These are phyloP conservation scores for Cladosporium sp. DNA, from an alignment of 2,329 filamentous ascomycete genomes.

Conservation along the genomic window DNA sequence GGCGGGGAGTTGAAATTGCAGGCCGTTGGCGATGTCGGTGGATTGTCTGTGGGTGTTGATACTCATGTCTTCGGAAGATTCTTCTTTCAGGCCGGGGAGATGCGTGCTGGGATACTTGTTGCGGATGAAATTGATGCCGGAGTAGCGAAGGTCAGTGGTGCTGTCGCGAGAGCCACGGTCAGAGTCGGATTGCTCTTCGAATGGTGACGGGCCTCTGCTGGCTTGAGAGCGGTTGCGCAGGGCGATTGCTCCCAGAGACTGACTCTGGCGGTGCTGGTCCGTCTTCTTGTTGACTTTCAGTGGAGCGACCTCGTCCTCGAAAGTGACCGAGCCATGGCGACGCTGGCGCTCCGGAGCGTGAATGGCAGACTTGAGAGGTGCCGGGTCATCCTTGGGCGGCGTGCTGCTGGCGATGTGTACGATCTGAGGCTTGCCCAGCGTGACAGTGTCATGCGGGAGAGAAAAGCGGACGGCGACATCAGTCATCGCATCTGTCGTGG, in stretches of 20 bases:
- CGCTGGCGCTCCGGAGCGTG: constrained; percentile 12
- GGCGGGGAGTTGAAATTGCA: constrained; percentile 28
- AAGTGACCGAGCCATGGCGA: constrained; percentile 23
- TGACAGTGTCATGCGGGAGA: constrained; percentile 33
- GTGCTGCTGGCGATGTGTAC: constrained; percentile 29
- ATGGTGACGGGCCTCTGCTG: constrained; percentile 19
- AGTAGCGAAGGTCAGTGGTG: constrained; percentile 24
- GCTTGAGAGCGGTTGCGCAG: constrained; percentile 20
- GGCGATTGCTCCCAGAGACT: constrained; percentile 18
- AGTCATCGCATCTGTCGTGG: constrained; percentile 31
- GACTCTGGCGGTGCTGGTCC: constrained; percentile 19
- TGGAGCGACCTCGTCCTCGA: constrained; percentile 33
- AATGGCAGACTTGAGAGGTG: constrained; percentile 18
- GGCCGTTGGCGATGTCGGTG: constrained; percentile 14
- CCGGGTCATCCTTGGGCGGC: constrained; percentile 20
- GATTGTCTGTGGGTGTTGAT: constrained; percentile 24
- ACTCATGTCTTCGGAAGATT: constrained; percentile 45
- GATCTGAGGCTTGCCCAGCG: constrained; percentile 31
- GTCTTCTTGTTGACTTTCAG: constrained; percentile 30
- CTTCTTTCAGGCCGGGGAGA: constrained; percentile 46
- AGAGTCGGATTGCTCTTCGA: constrained; percentile 21
- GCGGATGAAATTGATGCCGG: constrained; percentile 20
- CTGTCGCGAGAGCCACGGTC: constrained; percentile 21
- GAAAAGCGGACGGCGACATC: constrained; percentile 37
- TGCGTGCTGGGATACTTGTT: constrained; percentile 29